Base-by-base conservation (phyloP, 106 monocot genomes). In the Narthecium ossifragum region DNA sequence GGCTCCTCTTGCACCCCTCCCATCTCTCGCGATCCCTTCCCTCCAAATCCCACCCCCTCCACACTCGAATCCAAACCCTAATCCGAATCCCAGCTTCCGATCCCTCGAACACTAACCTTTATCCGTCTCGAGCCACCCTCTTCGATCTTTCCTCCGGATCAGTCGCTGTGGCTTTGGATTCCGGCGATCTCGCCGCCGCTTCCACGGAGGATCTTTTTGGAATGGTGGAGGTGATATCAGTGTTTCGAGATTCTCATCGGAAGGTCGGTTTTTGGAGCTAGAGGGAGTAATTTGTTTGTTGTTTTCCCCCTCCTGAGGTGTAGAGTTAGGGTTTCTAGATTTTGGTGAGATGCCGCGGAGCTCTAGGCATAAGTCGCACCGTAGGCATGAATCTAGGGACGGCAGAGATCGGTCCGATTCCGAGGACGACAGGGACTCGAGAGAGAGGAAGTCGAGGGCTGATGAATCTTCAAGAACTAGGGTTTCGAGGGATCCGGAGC, bases 401-500 rank as follows among this genome's bases (percentile, higher is more conserved):
- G 64, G 34, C 51, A 22, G 54, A 59, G 74, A 80, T 31, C 60
- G 64, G 61, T 82, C 82, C 15, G 80, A 70, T 4, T 73, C 73
- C 1, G 85, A 85, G 22, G 76, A 67, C 27, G 71, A 75, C 24
- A 48, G 51, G 28, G 57, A 18, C 17, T 43, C 66, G 20, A 74
- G 60, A 52, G 83, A 70, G 30, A 50, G 72, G 34, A 61, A 62
- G 2, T 48, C 55, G 32, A 45, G 20, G 58, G 41, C 28, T 17
- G 62, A 26, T 20, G 73, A 29, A 25, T 22, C 31, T 9, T 53
- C 66, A 11, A 59, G 36, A 33, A 45, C 43, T 78, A 83, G 83
- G 78, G 77, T 74, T 83, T 83, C 73, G 46, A 73, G 70, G 64
- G 73, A 73, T 68, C 48, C 55, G 31, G 84, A 86, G 63, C 53